These are phyloP conservation scores for Eucommia ulmoides DNA, from an alignment of 257 asterid species.

Conservation along the genomic window DNA sequence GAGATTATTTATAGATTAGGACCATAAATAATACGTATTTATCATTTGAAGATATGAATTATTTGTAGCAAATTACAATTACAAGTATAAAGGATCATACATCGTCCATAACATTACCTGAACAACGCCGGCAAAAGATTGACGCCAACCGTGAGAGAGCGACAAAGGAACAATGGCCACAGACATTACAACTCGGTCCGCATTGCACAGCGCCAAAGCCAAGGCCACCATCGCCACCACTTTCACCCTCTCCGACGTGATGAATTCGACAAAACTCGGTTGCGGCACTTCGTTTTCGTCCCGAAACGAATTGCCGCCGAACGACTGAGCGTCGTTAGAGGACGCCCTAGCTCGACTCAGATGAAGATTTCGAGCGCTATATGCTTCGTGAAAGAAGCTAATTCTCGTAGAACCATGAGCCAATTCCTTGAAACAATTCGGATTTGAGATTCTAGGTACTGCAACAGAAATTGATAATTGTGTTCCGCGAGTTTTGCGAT, in stretches of 20 bases:
- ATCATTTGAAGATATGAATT: not conserved
- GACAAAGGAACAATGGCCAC: slow-evolving; percentile 94
- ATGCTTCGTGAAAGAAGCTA: too few species aligned
- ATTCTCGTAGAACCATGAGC: too few species aligned
- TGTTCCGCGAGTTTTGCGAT: too few species aligned
- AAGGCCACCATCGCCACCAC: slow-evolving; percentile 92
- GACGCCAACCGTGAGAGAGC: slow-evolving; percentile 72
- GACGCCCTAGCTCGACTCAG: slow-evolving; percentile 25
- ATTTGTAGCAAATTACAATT: not conserved
- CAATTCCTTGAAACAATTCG: too few species aligned
- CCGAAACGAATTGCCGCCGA: slow-evolving; percentile 9
- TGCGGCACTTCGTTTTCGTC: slow-evolving; percentile 16
- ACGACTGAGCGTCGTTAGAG: slow-evolving; percentile 23
- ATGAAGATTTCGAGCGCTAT: too few species aligned
- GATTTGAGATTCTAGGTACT: too few species aligned
- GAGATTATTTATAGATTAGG: slow-evolving; percentile 19
- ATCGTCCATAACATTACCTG: slow-evolving; percentile 35
- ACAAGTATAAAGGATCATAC: not conserved
- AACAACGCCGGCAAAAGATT: slow-evolving; percentile 81
- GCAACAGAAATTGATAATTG: too few species aligned
- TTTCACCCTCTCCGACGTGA: slow-evolving; percentile 95
- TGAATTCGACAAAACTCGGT: slow-evolving; percentile 57
- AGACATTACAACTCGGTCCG: slow-evolving; percentile 96
- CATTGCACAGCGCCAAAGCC: slow-evolving; percentile 88
- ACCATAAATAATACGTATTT: not conserved